Percentiles rank a stretch among this genome's conserved stretches.
These are phyloP conservation scores for Albifimbria verrucaria DNA, from an alignment of 2,329 filamentous ascomycete genomes.

Conservation along the genomic window DNA sequence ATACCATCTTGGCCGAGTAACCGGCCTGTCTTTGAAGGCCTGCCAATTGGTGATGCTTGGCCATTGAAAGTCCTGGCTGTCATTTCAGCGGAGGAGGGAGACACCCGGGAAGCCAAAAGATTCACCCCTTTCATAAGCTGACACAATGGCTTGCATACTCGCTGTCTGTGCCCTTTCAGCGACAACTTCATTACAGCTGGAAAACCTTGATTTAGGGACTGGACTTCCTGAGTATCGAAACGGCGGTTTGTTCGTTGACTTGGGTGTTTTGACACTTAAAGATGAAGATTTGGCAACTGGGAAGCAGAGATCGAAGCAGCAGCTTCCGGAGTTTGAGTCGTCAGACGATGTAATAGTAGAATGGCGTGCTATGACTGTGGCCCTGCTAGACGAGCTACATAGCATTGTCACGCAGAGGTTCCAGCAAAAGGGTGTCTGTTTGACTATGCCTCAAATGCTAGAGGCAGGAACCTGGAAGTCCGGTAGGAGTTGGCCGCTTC, in stretches of 20 bases:
- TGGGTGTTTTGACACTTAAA: constrained; percentile 51
- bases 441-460: constrained; percentile 48
- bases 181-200: constrained; percentile 49
- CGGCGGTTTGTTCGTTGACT: constrained; percentile 64
- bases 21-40: constrained; percentile 45
- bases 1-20: constrained; percentile 47
- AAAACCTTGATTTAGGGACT: constrained; percentile 56
- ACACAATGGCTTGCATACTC: constrained; percentile 75
- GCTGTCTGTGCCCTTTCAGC: constrained; percentile 62
- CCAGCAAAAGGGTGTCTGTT: constrained; percentile 26
- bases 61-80: constrained; percentile 30
- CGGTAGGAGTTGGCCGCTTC: constrained; percentile 76
- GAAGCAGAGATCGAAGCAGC: constrained; percentile 35
- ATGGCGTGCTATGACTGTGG: constrained; percentile 58
- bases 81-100: not conserved
- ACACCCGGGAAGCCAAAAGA: constrained; percentile 15
- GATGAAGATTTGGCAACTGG: constrained; percentile 39
- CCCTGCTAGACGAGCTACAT: constrained; percentile 50
- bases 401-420: constrained; percentile 35
- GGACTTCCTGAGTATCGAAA: constrained; percentile 72
- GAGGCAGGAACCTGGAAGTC: constrained; percentile 59
- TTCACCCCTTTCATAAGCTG: constrained; percentile 57
- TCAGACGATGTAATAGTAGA: constrained; percentile 58
- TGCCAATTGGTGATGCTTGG: constrained; percentile 49
- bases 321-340: constrained; percentile 49